Base-by-base conservation (phyloP, 106 monocot species). In the Allium fistulosum region DNA sequence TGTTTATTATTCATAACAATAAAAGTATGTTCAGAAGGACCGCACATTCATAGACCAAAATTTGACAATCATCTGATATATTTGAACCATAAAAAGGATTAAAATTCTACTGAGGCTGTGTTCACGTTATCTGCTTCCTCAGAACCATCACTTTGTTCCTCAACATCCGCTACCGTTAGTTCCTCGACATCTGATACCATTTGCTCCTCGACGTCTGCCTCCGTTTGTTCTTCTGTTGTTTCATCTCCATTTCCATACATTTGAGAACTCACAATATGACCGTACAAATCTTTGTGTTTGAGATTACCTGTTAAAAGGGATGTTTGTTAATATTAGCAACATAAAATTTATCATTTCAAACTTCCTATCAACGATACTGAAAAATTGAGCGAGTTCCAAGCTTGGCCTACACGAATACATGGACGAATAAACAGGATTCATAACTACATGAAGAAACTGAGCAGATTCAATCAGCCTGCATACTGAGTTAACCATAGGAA, bases 251-350 rank as follows among this genome's bases (percentile, higher is more conserved):
- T 68, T 48, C 59, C 72, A 59, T 92, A 92, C 15, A 77, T 76
- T 71, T 95, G 91, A 49, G 95, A 95, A 65, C 83, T 88, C 67
- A 95, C 85, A 11, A 91, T 83, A 12, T 88, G 81, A 11, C 91
- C 95, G 1, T 69, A 60, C 65, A 91, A 75, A 53, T 87, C 85
- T 57, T 91, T 91, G 69, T 88, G 91, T 73, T 83, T 95, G 17
- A 95, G 71, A 57, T 88, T 83, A 46, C 88, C 91, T 88, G 74
- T 10, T 11, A n/a, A 67, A 22, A 27, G 28, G 11, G 4, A 26
- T 9, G 10, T 26, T 22, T 52, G 2, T 37, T 37, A 37, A 4
- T 37, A 5, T 37, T 37, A 37, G 37, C 37, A 37, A 37, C 37
- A 37, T 37, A 37, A 37, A 37, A 37, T 50, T 67, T 52, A 26